Evolutionary conservation across 371 early-diverging fungal species (phyloP), one percentile per base, ranked within the genome.

Genomic region (Coemansia sp.): DNA sequence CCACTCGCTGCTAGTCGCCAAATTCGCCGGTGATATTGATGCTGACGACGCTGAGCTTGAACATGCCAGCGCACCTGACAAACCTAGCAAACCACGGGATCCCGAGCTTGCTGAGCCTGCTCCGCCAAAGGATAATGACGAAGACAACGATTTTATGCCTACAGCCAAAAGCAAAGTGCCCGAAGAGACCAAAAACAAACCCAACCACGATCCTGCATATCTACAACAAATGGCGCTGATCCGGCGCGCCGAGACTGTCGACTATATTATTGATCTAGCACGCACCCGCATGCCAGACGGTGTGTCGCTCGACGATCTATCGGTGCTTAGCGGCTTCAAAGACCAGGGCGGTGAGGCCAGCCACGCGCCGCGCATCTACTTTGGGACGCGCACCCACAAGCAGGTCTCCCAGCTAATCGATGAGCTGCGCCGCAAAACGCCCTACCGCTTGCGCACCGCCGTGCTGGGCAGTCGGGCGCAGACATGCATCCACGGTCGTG

Each of bases 351-450:
- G 34, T 0, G 16, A 12, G 2, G 47, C 37, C 6, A 36, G 18
- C 2, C 31, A 29, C 16, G 38, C 14, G 33, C 79, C 80, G 12
- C 42, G 49, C 11, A 81, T 89, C 32, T 84, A 80, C 64, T 82
- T 82, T 70, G 82, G 80, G 0, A 80, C 87, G 9, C 70, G 90
- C 18, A 90, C 90, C 8, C 90, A 91, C 67, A 81, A 82, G 58
- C 90, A 90, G 62, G 78, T 91, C 5, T 67, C 84, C 34, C 90
- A 90, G 69, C 75, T 82, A 5, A 70, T 90, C 16, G 50, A 64
- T 6, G 87, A 90, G 55, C 67, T 90, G 6, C 78, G 81, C 16
- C 69, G 66, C 40, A 84, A 74, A 29, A 66, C 75, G 14, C 59
- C 58, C 4, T 72, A 74, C 47, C 66, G 64, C 11, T 44, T 75